Evolutionary conservation across 2,329 filamentous ascomycete genomes (phyloP), one percentile per base, ranked within the genome.

Genomic region (Calonectria multiphialidica): DNA sequence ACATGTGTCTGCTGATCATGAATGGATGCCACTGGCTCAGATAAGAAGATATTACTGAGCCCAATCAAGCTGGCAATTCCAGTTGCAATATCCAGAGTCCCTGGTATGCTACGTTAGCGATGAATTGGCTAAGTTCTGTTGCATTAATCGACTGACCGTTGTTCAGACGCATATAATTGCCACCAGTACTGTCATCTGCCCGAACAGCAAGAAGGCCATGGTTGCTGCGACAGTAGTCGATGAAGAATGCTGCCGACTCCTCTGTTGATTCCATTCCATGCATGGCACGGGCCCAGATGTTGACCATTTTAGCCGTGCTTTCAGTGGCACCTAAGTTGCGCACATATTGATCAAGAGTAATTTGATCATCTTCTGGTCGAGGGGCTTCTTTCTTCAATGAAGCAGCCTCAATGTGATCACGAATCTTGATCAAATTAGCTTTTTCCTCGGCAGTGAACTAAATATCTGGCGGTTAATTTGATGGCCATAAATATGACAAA

Each of bases 201-300:
- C 82, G 81, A 13, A 83, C 80, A 2, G 81, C 76, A 7, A 84
- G 68, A 5, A 84, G 77, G 0, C 83, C 82, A 1, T 74, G 71
- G 59, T 83, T 83, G 0, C 78, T 75, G 10, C 82, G 81, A 49
- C 83, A 85, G 71, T 84, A 84, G 64, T 84, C 82, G 23, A 84
- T 82, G 53, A 84, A 83, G 71, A 74, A 84, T 0, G 80, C 82
- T 0, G 83, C 83, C 0, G 81, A 83, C 42, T 83, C 79, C 37
- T 84, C 75, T 1, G 74, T 82, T 0, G 83, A 82, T 67, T 85
- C 82, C 0, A 84, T 35, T 0, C 83, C 83, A 16, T 83, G 81
- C 83, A 85, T 85, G 3, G 80, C 83, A 8, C 78, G 73, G 0
- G 78, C 78, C 83, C 33, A 35, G 33, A 35, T 35, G 33, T 35